phyloP scores from a whole-genome alignment of 2,329 filamentous ascomycete species.

The Fusarium verticillioides region DNA sequence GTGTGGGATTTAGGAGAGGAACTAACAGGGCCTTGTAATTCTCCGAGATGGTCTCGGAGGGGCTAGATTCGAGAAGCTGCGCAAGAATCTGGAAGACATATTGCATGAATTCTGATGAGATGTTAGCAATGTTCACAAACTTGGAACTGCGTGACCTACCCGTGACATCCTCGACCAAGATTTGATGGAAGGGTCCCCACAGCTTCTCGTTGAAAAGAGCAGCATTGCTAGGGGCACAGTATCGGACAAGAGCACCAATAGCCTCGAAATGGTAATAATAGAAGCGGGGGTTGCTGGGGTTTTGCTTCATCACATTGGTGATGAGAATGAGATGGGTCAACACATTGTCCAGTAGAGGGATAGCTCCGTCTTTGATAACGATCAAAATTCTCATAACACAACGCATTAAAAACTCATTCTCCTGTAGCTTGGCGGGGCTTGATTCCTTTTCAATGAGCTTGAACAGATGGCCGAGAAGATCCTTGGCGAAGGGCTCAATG shows the following conservation, averaged over 20 bases:
- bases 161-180: slow-evolving; percentile 84
- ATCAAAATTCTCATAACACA: slow-evolving; percentile 98
- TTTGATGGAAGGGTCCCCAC: slow-evolving; percentile 83
- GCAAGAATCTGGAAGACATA: slow-evolving; percentile 97
- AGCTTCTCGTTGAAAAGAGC: slow-evolving; percentile 81
- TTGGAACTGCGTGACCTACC: slow-evolving; percentile 57
- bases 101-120: slow-evolving; percentile 81
- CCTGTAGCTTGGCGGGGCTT: slow-evolving; percentile 91
- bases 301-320: slow-evolving; percentile 89
- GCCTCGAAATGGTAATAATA: slow-evolving; percentile 99
- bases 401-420: slow-evolving; percentile 98
- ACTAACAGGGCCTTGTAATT: slow-evolving; percentile 83
- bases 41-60: slow-evolving; percentile 78
- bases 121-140: slow-evolving; percentile 44
- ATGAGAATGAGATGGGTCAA: slow-evolving; percentile 87
- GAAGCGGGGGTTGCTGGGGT: slow-evolving; percentile 96
- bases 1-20: slow-evolving; percentile 80
- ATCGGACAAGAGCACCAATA: slow-evolving; percentile 83
- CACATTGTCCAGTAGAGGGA: slow-evolving; percentile 79
- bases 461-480: slow-evolving; percentile 90
- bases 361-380: slow-evolving; percentile 85
- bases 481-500: slow-evolving; percentile 84
- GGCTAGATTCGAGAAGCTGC: slow-evolving; percentile 87
- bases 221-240: slow-evolving; percentile 73
- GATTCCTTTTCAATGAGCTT: slow-evolving; percentile 86